Evolutionary conservation across 805 yeast species (phyloP).

Genomic region (Scheffersomyces spartinae): DNA sequence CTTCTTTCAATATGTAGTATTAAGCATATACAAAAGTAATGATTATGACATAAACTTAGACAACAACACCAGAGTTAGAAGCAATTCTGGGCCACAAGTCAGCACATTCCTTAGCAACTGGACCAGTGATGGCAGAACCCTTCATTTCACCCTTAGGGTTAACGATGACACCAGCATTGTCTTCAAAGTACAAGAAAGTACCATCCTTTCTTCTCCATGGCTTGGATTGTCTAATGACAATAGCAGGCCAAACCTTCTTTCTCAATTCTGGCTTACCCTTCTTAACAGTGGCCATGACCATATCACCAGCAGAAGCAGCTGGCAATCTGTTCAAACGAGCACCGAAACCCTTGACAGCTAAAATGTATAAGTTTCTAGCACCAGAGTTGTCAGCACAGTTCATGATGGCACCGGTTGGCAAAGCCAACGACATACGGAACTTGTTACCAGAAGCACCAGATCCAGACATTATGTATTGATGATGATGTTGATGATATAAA

Average conservation of each 20-base stretch:
- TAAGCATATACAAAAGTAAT: constrained; percentile 6
- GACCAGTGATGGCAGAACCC: constrained; percentile 99
- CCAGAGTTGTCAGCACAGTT: constrained; percentile 99
- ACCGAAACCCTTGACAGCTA: constrained; percentile 99
- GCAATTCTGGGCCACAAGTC: constrained; percentile 99
- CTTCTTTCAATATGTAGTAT: constrained; percentile 5
- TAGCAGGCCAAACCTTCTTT: constrained; percentile 99
- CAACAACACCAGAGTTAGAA: constrained; percentile 99
- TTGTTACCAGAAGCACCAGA: constrained; percentile 99
- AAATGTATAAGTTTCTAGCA: constrained; percentile 97
- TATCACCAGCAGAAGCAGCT: constrained; percentile 99
- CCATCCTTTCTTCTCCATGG: constrained; percentile 99
- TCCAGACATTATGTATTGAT: constrained; percentile 84
- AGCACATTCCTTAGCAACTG: constrained; percentile 99
- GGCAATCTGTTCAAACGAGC: constrained; percentile 99
- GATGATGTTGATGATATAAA: too few relatives aligned
- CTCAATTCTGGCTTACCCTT: constrained; percentile 99
- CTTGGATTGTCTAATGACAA: constrained; percentile 97
- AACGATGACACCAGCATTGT: constrained; percentile 99
- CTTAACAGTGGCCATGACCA: constrained; percentile 99
- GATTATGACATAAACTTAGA: constrained; percentile 37
- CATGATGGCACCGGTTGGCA: constrained; percentile 99
- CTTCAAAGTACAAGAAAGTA: constrained; percentile 98
- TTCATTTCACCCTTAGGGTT: constrained; percentile 99
- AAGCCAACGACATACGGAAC: constrained; percentile 99